These are phyloP conservation scores for Lactarius sanguifluus DNA, from an alignment of 768 basidiomycete genomes.

Conservation along the genomic window DNA sequence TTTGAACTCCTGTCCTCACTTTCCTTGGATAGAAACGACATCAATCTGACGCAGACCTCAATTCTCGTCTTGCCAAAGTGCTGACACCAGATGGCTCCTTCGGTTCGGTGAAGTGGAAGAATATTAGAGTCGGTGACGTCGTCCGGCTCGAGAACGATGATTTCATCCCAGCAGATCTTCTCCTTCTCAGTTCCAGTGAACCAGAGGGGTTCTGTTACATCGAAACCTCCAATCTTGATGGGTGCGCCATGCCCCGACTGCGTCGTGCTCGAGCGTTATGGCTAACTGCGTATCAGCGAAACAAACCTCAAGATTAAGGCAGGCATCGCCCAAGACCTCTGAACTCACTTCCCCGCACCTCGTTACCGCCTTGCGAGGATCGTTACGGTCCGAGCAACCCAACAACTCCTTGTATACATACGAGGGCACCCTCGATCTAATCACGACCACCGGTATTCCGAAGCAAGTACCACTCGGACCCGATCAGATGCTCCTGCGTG, in stretches of 20 bases:
- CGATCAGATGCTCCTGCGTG: conserved; percentile 90
- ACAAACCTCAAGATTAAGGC: conserved; percentile 98
- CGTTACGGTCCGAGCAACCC: conserved; percentile 91
- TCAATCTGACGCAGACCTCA: conserved; percentile 90
- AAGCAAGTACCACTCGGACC: conserved; percentile 90
- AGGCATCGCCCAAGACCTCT: conserved; percentile 82
- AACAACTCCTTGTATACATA: conserved; percentile 98
- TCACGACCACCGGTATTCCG: conserved; percentile 55
- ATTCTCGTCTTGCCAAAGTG: conserved; percentile 77
- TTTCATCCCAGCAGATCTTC: conserved; percentile 93
- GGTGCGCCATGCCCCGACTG: conserved; percentile 49
- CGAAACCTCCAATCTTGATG: conserved; percentile 96
- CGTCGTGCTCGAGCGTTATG: not conserved
- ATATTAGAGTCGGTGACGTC: conserved; percentile 88
- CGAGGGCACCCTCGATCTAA: conserved; percentile 75
- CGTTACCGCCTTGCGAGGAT: conserved; percentile 72
- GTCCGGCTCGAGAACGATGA: conserved; percentile 89
- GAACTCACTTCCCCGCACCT: conserved; percentile 74
- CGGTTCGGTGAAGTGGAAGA: conserved; percentile 78
- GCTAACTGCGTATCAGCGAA: conserved; percentile 53
- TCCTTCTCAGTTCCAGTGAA: conserved; percentile 86
- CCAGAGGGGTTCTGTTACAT: conserved; percentile 98
- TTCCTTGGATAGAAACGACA: conserved; percentile 76
- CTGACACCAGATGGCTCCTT: conserved; percentile 66
- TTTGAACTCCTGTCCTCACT: not conserved